A percentile compares a stretch with the other conserved stretches of the same genome.
These are phyloP conservation scores for Kluyveromyces marxianus DNA, from an alignment of 1,139 yeast species.

Conservation along the genomic window DNA sequence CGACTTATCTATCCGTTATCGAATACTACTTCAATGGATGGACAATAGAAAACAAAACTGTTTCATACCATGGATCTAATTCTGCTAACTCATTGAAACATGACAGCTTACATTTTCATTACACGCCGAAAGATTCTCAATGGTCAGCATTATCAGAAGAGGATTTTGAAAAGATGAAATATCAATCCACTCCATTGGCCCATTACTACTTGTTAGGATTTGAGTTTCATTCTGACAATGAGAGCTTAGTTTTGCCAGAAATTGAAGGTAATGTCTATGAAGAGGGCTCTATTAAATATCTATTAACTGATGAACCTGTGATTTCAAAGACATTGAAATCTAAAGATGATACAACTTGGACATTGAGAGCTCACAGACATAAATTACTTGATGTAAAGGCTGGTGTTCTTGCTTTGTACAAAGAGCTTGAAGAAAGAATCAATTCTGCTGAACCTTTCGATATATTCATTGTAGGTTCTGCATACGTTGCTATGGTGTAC, in stretches of 20 bases:
- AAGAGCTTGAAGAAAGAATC: constrained; percentile 46
- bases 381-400: constrained; percentile 60
- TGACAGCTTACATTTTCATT: constrained; percentile 26
- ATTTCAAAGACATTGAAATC: constrained; percentile 27
- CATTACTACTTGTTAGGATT: constrained; percentile 26
- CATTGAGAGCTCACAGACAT: constrained; percentile 53
- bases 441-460: constrained; percentile 84
- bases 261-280: constrained; percentile 20
- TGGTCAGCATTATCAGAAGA: constrained; percentile 18
- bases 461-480: constrained; percentile 68
- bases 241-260: constrained; percentile 14
- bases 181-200: constrained; percentile 5
- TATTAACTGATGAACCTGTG: constrained; percentile 19
- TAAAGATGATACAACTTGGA: constrained; percentile 48
- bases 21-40: constrained; percentile 55
- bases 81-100: constrained; percentile 17
- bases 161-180: constrained; percentile 13
- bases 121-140: constrained; percentile 13
- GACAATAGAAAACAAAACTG: constrained; percentile 20
- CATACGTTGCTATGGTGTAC: constrained; percentile 86
- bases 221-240: constrained; percentile 18
- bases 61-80: constrained; percentile 12
- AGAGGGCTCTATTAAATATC: constrained; percentile 17
- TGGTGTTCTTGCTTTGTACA: constrained; percentile 41
- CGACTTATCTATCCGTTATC: constrained; percentile 74